Evolutionary conservation across 2,329 filamentous ascomycete species (phyloP).

Genomic region (Aplosporella prunicola): DNA sequence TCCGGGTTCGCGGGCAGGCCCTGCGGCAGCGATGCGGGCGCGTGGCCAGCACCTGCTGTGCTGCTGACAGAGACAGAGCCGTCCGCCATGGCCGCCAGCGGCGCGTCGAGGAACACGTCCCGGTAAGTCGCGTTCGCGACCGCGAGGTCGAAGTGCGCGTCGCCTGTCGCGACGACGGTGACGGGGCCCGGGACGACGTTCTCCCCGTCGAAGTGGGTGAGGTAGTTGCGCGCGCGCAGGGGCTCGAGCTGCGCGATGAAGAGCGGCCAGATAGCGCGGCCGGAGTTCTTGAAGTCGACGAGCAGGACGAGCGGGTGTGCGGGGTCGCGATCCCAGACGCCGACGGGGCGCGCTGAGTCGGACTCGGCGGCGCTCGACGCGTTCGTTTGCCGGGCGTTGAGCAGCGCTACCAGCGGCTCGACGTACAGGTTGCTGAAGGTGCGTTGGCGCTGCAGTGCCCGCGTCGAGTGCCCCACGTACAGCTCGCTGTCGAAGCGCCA

Average conservation of each 20-base stretch:
- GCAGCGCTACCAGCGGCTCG: constrained; percentile 38
- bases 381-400: constrained; percentile 28
- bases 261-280: constrained; percentile 26
- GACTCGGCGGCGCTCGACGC: constrained; percentile 12
- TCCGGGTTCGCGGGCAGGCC: constrained; percentile 32
- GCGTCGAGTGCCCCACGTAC: constrained; percentile 45
- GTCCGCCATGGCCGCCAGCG: constrained; percentile 31
- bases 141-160: constrained; percentile 42
- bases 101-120: constrained; percentile 49
- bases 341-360: constrained; percentile 26
- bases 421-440: constrained; percentile 46
- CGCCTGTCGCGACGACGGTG: constrained; percentile 46
- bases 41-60: constrained; percentile 11
- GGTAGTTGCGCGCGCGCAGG: constrained; percentile 40
- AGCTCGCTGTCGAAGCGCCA: constrained; percentile 47
- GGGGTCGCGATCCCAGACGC: constrained; percentile 43
- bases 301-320: constrained; percentile 42
- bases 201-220: constrained; percentile 42
- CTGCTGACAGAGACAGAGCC: no score
- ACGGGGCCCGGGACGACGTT: constrained; percentile 34
- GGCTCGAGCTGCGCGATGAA: constrained; percentile 35
- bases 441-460: constrained; percentile 35
- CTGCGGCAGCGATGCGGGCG: background rate
- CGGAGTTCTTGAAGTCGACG: constrained; percentile 41
- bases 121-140: constrained; percentile 39